phyloP scores from a whole-genome alignment of 2,329 filamentous ascomycete species.

The Neobulgaria alba region DNA sequence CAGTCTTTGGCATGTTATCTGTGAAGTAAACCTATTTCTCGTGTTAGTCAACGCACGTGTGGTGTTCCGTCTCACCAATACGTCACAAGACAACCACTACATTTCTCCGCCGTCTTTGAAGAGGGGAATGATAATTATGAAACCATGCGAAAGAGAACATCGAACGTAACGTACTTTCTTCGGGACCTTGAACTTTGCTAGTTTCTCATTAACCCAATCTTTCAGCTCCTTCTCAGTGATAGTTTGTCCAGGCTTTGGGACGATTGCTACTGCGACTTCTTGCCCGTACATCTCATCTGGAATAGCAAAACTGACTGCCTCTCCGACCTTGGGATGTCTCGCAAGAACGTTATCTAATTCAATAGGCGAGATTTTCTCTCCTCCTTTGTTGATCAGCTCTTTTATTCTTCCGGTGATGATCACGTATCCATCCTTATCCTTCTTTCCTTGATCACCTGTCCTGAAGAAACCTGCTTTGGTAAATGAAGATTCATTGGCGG shows the following conservation, averaged over 20 bases:
- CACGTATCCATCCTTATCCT: conserved; percentile 72
- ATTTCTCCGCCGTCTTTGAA: no score
- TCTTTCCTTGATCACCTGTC: conserved; percentile 78
- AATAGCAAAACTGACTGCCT: conserved; percentile 78
- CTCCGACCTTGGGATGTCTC: conserved; percentile 62
- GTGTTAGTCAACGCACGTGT: no score
- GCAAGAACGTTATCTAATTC: conserved; percentile 77
- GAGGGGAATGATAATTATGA: no score
- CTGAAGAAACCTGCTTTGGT: conserved; percentile 74
- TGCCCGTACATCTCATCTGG: conserved; percentile 78
- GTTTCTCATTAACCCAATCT: conserved; percentile 57
- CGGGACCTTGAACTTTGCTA: conserved; percentile 79
- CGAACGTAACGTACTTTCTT: conserved; percentile 63
- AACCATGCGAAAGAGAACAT: no score
- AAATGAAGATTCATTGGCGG: conserved; percentile 67
- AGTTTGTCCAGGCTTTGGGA: conserved; percentile 56
- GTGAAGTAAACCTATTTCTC: conserved; percentile 69
- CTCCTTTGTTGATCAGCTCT: conserved; percentile 85
- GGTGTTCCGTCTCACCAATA: no score
- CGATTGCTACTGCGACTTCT: conserved; percentile 69
- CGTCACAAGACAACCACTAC: neutral
- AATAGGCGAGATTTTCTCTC: conserved; percentile 83
- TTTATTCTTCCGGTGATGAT: conserved; percentile 88
- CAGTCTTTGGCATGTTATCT: conserved; percentile 79
- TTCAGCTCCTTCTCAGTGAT: conserved; percentile 53